Percentiles rank a stretch among this genome's conserved stretches.
phyloP scores from a whole-genome alignment of 371 early-diverging fungal species.

The Encephalitozoon hellem region DNA sequence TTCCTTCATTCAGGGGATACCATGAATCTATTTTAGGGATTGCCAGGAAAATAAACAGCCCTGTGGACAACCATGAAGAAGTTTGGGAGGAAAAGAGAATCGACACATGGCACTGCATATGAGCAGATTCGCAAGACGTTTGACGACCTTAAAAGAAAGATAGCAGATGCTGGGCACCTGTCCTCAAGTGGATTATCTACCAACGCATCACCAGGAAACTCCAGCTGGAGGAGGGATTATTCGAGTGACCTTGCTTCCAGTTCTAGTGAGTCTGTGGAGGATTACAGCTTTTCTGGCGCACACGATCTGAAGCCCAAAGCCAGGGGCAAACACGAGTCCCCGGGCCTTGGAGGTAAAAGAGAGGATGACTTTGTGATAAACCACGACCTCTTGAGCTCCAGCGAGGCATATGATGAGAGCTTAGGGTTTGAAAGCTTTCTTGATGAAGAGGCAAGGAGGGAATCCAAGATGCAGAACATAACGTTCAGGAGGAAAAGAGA shows the following conservation, averaged over 20 bases:
- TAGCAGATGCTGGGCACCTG: background rate
- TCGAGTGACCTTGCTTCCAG: background rate
- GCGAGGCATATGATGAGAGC: background rate
- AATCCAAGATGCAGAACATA: background rate
- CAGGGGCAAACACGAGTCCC: background rate
- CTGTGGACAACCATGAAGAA: background rate
- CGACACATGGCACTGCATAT: background rate
- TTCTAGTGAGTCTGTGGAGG: background rate
- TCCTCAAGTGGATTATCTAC: background rate
- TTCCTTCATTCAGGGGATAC: background rate
- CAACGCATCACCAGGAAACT: background rate
- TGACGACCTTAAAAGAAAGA: background rate
- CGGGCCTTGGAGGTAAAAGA: background rate
- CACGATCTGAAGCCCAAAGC: background rate
- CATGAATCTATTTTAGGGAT: background rate
- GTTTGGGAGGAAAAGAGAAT: background rate
- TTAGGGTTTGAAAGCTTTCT: conserved; percentile 6
- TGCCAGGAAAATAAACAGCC: background rate
- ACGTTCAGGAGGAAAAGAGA: background rate
- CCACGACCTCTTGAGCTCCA: background rate
- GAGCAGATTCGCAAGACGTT: background rate
- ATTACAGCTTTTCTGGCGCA: background rate
- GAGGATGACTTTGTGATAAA: background rate
- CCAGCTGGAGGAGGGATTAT: background rate
- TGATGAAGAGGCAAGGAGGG: too few relatives aligned